Conservation (phyloP, 371 early-diverging fungal genomes). For the Rhizomucor miehei region DNA sequence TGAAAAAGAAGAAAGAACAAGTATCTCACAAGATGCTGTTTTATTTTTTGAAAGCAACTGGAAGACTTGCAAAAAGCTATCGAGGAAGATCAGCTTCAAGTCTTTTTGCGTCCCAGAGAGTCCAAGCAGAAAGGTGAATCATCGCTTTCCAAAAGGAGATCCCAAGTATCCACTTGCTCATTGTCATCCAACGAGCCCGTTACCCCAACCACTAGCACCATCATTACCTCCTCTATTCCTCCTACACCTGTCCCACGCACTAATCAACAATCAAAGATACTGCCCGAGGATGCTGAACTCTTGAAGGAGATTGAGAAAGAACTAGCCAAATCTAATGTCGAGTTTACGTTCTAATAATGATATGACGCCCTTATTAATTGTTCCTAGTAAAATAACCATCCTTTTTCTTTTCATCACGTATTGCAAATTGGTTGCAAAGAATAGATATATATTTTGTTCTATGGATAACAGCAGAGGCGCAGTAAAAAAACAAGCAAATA, state of each 20-base stretch:
- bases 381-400: not conserved
- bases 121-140: not conserved
- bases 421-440: not conserved
- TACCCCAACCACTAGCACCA: constrained; percentile 11
- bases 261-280: not conserved
- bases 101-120: constrained; percentile 5
- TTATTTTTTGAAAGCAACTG: not conserved
- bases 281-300: constrained; percentile 17
- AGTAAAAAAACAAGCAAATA: constrained; percentile 10
- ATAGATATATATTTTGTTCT: constrained; percentile 3
- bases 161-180: constrained; percentile 10
- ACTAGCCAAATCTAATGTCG: constrained; percentile 12
- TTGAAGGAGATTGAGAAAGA: constrained; percentile 18
- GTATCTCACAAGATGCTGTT: no score
- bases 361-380: not conserved
- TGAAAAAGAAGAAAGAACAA: no score
- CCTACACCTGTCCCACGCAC: constrained; percentile 1
- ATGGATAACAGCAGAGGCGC: not conserved
- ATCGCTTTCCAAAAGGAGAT: not conserved
- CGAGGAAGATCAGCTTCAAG: constrained; percentile 10
- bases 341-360: constrained; percentile 14
- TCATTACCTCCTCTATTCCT: not conserved
- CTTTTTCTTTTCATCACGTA: not conserved
- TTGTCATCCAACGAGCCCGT: constrained; percentile 17
- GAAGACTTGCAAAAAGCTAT: constrained; percentile 1